Base-by-base conservation (phyloP, 345 rosid species). In the Salix caprea region DNA sequence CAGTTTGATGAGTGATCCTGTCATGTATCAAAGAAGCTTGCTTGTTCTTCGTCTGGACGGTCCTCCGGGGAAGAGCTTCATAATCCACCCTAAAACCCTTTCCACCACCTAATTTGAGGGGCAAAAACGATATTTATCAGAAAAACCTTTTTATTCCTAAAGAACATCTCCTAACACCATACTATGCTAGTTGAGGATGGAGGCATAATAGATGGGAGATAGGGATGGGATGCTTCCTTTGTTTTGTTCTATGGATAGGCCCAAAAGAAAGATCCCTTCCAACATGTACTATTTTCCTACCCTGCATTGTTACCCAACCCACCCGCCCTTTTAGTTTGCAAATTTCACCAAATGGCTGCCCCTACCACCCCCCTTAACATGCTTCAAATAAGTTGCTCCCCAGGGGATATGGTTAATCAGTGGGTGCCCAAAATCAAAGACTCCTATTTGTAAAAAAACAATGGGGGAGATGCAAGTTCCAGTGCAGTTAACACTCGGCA, bases 1-100 rank as follows among this genome's bases (percentile, higher is more conserved):
- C 39, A 9, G 46, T 34, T 39, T 28, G 71, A 69, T 71, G 79
- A 80, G 73, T 74, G 28, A 74, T 58, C 58, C 54, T 11, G 23
- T 13, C 24, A 2, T 3, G 4, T 5, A 18, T 85, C 89, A 96
- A 56, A 94, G 89, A 78, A 88, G 94, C 89, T 92, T 96, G 93
- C 95, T 90, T 72, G 91, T 86, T 83, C 98, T 86, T 77, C 95
- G 84, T 84, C 84, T 91, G 24, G 98, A 78, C 5, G 97, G 91
- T 21, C 98, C 99, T 73, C 98, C 97, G 2, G 98, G 99, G 77
- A 96, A 96, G 75, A 94, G 91, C 85, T 91, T 94, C 97, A 96
- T 94, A 67, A 96, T 94, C 99, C 98, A 96, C 65, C 97, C 99
- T 79, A 96, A 83, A 34, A 96, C 98, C 86, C 97, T 91, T 83